phyloP scores from a whole-genome alignment of 2,329 filamentous ascomycete genomes.

The Xylaria sp. region DNA sequence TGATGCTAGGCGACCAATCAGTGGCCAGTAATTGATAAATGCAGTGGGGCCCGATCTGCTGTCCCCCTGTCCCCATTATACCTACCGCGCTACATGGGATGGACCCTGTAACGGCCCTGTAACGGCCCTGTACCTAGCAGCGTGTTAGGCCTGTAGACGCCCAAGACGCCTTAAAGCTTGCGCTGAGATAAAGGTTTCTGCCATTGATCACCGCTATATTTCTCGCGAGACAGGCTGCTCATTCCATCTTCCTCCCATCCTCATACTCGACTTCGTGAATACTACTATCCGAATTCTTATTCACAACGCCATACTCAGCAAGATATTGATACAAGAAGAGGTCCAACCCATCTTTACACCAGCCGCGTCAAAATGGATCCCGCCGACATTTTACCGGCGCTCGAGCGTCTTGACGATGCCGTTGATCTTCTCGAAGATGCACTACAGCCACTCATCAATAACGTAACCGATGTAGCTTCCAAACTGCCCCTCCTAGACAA shows the following conservation, averaged over 20 bases:
- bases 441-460: conserved; percentile 74
- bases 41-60: background rate
- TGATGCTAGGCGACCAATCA: conserved; percentile 6
- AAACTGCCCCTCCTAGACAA: conserved; percentile 92
- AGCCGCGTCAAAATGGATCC: conserved; percentile 48
- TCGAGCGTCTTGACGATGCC: conserved; percentile 77
- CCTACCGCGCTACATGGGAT: background rate
- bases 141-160: too few relatives aligned
- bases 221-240: conserved; percentile 10
- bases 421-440: conserved; percentile 79
- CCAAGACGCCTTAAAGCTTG: too few relatives aligned
- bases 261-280: background rate
- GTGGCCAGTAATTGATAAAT: conserved; percentile 16
- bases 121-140: too few relatives aligned
- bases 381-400: conserved; percentile 66
- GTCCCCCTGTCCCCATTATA: background rate
- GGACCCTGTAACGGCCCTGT: background rate
- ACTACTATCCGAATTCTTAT: background rate
- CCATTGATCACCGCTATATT: conserved; percentile 38
- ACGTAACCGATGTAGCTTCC: conserved; percentile 70
- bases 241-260: background rate
- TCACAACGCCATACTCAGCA: background rate
- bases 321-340: background rate
- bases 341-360: background rate
- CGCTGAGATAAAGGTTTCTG: conserved; percentile 31